A percentile compares a stretch with the other conserved stretches of the same genome.
Evolutionary conservation across 352 stramenopile species (phyloP).

Genomic region (Globisporangium viniferum): DNA sequence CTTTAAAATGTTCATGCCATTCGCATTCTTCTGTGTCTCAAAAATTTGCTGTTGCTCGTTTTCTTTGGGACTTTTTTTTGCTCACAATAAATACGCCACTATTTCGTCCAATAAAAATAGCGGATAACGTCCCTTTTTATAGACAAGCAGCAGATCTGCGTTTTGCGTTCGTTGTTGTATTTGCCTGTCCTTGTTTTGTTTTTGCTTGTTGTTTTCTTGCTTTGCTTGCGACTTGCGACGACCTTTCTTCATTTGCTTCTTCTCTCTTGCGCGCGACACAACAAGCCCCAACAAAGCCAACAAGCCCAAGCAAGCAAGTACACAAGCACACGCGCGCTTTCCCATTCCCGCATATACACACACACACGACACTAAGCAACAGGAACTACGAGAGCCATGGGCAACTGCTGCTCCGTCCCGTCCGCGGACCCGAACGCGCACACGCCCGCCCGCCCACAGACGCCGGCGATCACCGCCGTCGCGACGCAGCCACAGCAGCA

Average conservation of each 20-base stretch:
- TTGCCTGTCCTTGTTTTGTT: background rate
- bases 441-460: background rate
- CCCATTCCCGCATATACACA: background rate
- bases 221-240: background rate
- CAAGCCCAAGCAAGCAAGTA: background rate
- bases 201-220: background rate
- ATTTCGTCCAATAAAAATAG: background rate
- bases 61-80: background rate
- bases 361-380: background rate
- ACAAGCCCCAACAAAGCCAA: background rate
- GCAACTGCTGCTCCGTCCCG: conserved; percentile 79
- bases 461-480: background rate
- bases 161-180: background rate
- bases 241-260: conserved; percentile 10
- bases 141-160: background rate
- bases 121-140: background rate
- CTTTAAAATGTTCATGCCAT: background rate
- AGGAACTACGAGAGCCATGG: conserved; percentile 33
- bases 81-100: background rate
- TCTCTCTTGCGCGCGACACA: conserved; percentile 2
- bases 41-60: background rate
- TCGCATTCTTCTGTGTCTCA: background rate
- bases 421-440: conserved; percentile 31
- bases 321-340: background rate
- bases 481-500: background rate